Evolutionary conservation across 2,329 filamentous ascomycete species (phyloP).

Genomic region (Calonectria hongkongensis): DNA sequence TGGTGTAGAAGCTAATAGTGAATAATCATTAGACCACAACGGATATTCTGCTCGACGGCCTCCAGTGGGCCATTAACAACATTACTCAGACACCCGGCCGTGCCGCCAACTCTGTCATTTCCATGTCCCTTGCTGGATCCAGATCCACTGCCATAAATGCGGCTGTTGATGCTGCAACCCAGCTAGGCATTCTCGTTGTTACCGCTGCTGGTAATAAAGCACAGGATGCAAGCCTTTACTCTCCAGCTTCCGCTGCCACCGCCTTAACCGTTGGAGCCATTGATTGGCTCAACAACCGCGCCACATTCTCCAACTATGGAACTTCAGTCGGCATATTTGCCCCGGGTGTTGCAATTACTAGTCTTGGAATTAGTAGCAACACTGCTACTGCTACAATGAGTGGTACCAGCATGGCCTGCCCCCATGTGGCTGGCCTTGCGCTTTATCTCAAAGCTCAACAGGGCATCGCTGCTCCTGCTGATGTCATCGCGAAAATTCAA

Average conservation of each 20-base stretch:
- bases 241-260: constrained; percentile 29
- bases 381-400: constrained; percentile 10
- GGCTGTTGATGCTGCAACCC: background rate
- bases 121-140: background rate
- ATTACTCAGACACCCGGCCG: background rate
- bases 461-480: background rate
- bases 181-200: constrained; percentile 8
- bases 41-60: background rate
- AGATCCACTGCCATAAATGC: constrained; percentile 12
- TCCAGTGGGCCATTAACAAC: background rate
- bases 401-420: constrained; percentile 64
- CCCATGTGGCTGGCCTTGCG: constrained; percentile 77
- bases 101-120: constrained; percentile 19
- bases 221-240: constrained; percentile 3
- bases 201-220: background rate
- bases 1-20: background rate
- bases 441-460: constrained; percentile 65
- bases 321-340: constrained; percentile 33
- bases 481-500: background rate
- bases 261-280: constrained; percentile 33
- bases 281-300: background rate
- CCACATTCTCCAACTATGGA: constrained; percentile 32
- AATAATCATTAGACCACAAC: constrained; percentile 1
- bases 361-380: constrained; percentile 1
- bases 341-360: constrained; percentile 18